Conservation (phyloP, 2,329 filamentous ascomycete species). For the Hymenoscyphus repandus region DNA sequence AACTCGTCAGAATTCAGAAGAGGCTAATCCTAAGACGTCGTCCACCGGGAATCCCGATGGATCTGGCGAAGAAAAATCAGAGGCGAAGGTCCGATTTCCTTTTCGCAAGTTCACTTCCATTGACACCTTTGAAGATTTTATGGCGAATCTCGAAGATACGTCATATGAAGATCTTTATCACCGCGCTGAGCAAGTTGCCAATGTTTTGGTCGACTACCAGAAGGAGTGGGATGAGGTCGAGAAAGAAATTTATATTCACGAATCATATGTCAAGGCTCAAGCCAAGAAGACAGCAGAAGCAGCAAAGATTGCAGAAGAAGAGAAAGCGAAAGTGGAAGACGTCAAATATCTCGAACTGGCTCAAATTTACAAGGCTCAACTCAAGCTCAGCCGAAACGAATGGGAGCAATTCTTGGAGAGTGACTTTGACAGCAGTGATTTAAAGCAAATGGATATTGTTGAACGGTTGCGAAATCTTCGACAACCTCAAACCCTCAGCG, state of each 20-base stretch:
- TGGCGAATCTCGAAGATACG: constrained; percentile 22
- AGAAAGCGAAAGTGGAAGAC: constrained; percentile 15
- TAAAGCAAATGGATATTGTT: constrained; percentile 5
- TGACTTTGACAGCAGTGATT: neutral
- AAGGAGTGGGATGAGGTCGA: constrained; percentile 25
- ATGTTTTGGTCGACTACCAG: constrained; percentile 20
- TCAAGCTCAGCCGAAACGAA: constrained; percentile 10
- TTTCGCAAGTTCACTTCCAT: constrained; percentile 24
- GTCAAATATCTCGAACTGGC: constrained; percentile 11
- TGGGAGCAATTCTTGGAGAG: constrained; percentile 13
- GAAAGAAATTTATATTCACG: constrained; percentile 22
- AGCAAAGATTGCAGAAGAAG: constrained; percentile 13
- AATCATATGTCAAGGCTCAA: constrained; percentile 13
- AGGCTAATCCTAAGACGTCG: constrained; percentile 8
- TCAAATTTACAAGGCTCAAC: constrained; percentile 4
- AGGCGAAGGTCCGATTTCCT: constrained; percentile 10
- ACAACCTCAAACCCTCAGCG: constrained; percentile 4
- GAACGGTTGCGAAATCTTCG: constrained; percentile 10
- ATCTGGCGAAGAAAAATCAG: constrained; percentile 8
- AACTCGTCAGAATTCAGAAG: constrained; percentile 12
- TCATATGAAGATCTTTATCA: constrained; percentile 24
- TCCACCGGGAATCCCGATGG: constrained; percentile 3
- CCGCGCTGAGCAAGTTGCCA: constrained; percentile 16
- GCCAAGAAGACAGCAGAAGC: constrained; percentile 14
- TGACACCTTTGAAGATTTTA: constrained; percentile 23